Evolutionary conservation across 306 rosid genomes (phyloP).

Genomic region (Quercus glauca): DNA sequence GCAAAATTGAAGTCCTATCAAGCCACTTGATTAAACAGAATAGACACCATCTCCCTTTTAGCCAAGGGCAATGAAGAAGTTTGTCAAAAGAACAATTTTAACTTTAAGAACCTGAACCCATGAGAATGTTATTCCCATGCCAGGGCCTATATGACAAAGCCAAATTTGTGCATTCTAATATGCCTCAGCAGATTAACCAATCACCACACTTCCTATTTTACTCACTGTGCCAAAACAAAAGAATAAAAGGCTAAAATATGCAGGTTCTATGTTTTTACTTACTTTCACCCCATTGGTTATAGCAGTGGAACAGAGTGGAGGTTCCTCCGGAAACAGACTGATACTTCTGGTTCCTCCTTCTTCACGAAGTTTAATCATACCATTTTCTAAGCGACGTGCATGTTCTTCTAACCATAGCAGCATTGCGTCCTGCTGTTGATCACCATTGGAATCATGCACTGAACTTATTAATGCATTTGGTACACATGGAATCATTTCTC

Average conservation of each 20-base stretch:
- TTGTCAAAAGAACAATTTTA: neutral
- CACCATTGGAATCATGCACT: slow-evolving; percentile 33
- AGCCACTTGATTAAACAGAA: neutral
- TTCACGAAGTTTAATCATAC: slow-evolving; percentile 61
- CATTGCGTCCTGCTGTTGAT: slow-evolving; percentile 74
- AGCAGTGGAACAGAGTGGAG: slow-evolving; percentile 73
- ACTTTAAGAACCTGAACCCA: neutral
- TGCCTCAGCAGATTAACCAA: slow-evolving; percentile 17
- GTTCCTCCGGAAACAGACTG: slow-evolving; percentile 68
- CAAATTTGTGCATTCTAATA: slow-evolving; percentile 6
- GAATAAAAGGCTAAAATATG: neutral
- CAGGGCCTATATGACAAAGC: neutral
- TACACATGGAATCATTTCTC: slow-evolving; percentile 81
- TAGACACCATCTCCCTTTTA: neutral
- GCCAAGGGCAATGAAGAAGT: neutral
- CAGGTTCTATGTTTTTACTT: slow-evolving; percentile 12
- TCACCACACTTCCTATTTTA: neutral
- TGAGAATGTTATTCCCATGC: neutral
- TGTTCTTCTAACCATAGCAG: slow-evolving; percentile 95
- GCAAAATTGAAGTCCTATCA: neutral
- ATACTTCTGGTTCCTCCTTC: slow-evolving; percentile 43
- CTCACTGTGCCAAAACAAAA: slow-evolving; percentile 2
- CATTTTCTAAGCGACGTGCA: slow-evolving; percentile 64
- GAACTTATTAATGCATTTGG: slow-evolving; percentile 57
- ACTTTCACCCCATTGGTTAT: slow-evolving; percentile 81